phyloP scores from a whole-genome alignment of 1,284 basidiomycete genomes.

The Leccinum griseonigrum region DNA sequence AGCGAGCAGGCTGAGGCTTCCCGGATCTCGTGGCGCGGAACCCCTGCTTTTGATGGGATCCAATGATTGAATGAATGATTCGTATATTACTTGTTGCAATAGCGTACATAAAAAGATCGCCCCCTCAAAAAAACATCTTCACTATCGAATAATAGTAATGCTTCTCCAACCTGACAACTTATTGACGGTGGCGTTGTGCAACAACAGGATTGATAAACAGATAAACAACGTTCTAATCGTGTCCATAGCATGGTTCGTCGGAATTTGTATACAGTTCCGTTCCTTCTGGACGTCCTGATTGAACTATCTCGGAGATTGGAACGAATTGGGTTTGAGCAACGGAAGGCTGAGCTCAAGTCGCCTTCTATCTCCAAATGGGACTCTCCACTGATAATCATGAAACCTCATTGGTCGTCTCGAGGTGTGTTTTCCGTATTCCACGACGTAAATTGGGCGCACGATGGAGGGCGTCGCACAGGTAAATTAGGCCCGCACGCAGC shows the following conservation, averaged over 20 bases:
- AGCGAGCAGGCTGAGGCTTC: slow-evolving; percentile 4
- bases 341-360: slow-evolving; percentile 12
- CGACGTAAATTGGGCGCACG: slow-evolving; percentile 24
- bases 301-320: slow-evolving; percentile 27
- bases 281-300: slow-evolving; percentile 17
- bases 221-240: slow-evolving; percentile 18
- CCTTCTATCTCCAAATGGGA: slow-evolving; percentile 26
- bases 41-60: slow-evolving; percentile 12
- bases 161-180: slow-evolving; percentile 11
- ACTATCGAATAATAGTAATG: slow-evolving; percentile 10
- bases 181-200: slow-evolving; percentile 28
- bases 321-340: slow-evolving; percentile 24
- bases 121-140: slow-evolving; percentile 7
- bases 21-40: slow-evolving; percentile 17
- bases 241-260: slow-evolving; percentile 14
- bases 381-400: slow-evolving; percentile 11
- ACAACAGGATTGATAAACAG: slow-evolving; percentile 16
- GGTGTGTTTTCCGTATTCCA: slow-evolving; percentile 6
- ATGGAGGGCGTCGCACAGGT: not conserved
- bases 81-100: slow-evolving; percentile 6
- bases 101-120: slow-evolving; percentile 24
- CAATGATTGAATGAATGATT: not conserved
- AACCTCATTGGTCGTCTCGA: slow-evolving; percentile 2
- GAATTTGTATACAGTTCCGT: slow-evolving; percentile 21
- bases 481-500: not conserved